Conservation (phyloP, 306 rosid genomes). For the Fagus crenata region DNA sequence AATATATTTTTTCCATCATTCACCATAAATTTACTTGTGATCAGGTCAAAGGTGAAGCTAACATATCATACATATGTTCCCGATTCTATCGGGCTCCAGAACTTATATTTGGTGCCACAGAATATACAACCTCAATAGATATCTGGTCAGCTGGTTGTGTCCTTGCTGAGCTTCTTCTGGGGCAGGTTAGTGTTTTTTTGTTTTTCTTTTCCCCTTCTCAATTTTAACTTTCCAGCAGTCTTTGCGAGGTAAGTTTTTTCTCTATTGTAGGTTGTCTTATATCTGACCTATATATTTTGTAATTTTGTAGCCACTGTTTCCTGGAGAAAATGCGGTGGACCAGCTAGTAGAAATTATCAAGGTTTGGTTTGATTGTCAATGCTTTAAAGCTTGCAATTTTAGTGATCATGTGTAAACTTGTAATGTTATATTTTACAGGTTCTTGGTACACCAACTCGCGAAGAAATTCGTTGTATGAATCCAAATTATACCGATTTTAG, state of each 20-base stretch:
- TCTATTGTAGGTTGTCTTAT: constrained; percentile 6
- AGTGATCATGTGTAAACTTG: constrained; percentile 2
- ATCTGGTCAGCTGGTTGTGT: constrained; percentile 99
- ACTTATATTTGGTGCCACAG: constrained; percentile 95
- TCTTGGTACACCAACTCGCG: constrained; percentile 97
- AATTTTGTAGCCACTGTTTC: constrained; percentile 82
- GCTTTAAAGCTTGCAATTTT: constrained; percentile 12
- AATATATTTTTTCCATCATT: constrained; percentile 26
- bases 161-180: constrained; percentile 96
- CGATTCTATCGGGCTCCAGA: constrained; percentile 97
- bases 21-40: constrained; percentile 21
- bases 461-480: constrained; percentile 98
- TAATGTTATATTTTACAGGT: constrained; percentile 50
- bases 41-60: constrained; percentile 90
- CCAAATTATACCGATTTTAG: constrained; percentile 89
- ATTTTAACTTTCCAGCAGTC: not conserved
- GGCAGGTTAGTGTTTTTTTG: constrained; percentile 58
- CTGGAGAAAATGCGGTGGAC: constrained; percentile 94
- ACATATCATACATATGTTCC: constrained; percentile 91
- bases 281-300: not conserved
- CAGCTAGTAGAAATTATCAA: constrained; percentile 96
- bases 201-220: constrained; percentile 1
- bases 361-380: constrained; percentile 41
- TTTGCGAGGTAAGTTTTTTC: not conserved
- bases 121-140: constrained; percentile 92